A percentile compares a stretch with the other conserved stretches of the same genome.
Evolutionary conservation across 1,139 yeast genomes (phyloP).

Genomic region (Suhomyces bokatorum): DNA sequence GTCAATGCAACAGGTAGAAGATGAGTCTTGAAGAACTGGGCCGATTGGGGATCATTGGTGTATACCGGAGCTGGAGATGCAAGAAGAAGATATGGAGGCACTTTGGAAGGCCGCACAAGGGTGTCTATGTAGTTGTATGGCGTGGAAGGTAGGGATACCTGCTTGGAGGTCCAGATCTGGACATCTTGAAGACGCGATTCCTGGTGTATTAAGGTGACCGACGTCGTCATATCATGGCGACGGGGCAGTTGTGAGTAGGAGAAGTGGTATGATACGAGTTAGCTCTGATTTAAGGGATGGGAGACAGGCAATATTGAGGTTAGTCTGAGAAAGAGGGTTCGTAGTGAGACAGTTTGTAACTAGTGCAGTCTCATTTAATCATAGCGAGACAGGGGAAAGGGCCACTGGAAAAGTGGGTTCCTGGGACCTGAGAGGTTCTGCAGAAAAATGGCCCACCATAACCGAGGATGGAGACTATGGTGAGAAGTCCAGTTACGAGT

Average conservation of each 20-base stretch:
- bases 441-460: not conserved
- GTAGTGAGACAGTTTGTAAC: not conserved
- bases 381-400: not conserved
- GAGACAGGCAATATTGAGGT: no score
- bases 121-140: constrained; percentile 11
- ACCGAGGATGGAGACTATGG: not conserved
- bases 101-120: constrained; percentile 10
- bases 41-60: constrained; percentile 25
- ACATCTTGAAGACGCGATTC: constrained; percentile 19
- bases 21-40: constrained; percentile 26
- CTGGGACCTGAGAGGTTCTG: not conserved
- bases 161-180: constrained; percentile 26
- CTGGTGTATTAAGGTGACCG: constrained; percentile 15
- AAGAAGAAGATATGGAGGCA: constrained; percentile 35
- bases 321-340: not conserved
- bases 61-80: constrained; percentile 29
- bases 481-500: no score
- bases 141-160: not conserved
- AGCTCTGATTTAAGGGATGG: not conserved
- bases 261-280: not conserved
- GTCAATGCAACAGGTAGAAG: constrained; percentile 19
- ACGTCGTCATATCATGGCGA: constrained; percentile 17
- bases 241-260: not conserved
- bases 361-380: no score
- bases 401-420: not conserved